Conservation (phyloP, 1,284 basidiomycete genomes). For the Malassezia caprae region DNA sequence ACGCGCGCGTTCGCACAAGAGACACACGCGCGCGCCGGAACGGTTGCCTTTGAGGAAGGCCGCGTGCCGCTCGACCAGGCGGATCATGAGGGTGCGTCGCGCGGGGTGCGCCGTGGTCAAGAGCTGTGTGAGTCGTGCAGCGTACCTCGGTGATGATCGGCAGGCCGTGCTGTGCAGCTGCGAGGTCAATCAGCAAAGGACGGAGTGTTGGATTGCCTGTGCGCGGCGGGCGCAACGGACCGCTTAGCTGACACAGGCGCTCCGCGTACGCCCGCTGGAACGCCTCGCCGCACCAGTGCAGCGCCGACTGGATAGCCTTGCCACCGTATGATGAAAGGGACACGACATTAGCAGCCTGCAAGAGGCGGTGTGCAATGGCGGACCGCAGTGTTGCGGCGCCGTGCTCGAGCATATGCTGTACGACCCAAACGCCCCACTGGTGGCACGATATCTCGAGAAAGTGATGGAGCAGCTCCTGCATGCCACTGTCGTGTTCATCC, state of each 20-base stretch:
- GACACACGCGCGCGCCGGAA: constrained; percentile 41
- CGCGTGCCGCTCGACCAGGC: constrained; percentile 37
- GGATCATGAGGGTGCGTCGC: constrained; percentile 34
- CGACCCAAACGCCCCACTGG: constrained; percentile 47
- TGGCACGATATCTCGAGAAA: constrained; percentile 31
- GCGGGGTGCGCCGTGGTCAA: constrained; percentile 32
- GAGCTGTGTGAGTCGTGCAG: constrained; percentile 18
- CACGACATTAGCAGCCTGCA: constrained; percentile 24
- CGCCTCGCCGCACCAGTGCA: constrained; percentile 24
- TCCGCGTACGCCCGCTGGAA: constrained; percentile 32
- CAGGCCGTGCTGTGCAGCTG: constrained; percentile 34
- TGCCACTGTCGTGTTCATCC: constrained; percentile 18
- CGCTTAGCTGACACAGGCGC: constrained; percentile 21
- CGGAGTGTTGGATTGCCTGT: neutral
- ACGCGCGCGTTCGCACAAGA: constrained; percentile 44
- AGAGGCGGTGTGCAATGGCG: constrained; percentile 23
- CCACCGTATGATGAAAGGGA: constrained; percentile 40
- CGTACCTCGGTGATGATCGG: constrained; percentile 41
- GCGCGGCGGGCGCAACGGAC: neutral
- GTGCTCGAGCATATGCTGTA: constrained; percentile 41
- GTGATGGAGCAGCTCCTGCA: constrained; percentile 33
- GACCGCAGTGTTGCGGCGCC: constrained; percentile 21
- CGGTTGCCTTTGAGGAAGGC: constrained; percentile 44
- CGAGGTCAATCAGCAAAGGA: constrained; percentile 40
- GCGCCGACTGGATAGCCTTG: constrained; percentile 44